Base-by-base conservation (phyloP, 2,329 filamentous ascomycete genomes). In the Tolypocladium endophyticum region DNA sequence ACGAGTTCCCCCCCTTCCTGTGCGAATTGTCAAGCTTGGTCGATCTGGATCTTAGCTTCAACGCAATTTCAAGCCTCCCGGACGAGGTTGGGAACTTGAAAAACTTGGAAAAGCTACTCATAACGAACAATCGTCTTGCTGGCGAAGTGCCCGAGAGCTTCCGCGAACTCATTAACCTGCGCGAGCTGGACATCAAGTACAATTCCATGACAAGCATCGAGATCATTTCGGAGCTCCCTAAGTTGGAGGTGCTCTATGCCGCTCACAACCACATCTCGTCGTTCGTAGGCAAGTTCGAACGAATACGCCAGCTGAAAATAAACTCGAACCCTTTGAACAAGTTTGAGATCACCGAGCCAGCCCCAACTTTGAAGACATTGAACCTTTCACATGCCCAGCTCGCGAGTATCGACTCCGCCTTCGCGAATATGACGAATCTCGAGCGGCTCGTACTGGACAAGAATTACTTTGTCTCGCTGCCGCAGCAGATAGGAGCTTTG, bases 21-120 rank as follows among this genome's bases (percentile, higher is more conserved):
- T 93, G 91, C 72, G 82, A 90, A 30, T 77, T 99, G 25, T 85
- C 85, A 64, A 92, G 88, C 52, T 76, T 99, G 54, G 89, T 96
- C 16, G 93, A 99, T 70, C 83, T 99, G 47, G 94, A 99, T 68
- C 85, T 99, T 70, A 97, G 93, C 71, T 99, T 99, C 82, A 99
- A 99, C 71, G 84, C 87, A 47, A 96, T 99, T 63, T 83, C 84
- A 14, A 83, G 79, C 58, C 77, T 99, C 9, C 92, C 92, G 0
- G 86, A 87, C 18, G 78, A 87, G 63, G 89, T 99, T 64, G 90
- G 92, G 8, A 85, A 86, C 59, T 76, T 99, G 60, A 85, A 81
- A 60, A 90, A 87, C 59, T 77, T 99, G 43, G 94, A 97, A 73
- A 87, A 92, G 64, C 82, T 99, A 36, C 91, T 94, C 76, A 93